Conservation (phyloP, 2,329 filamentous ascomycete species). For the Aspergillus neoniger region DNA sequence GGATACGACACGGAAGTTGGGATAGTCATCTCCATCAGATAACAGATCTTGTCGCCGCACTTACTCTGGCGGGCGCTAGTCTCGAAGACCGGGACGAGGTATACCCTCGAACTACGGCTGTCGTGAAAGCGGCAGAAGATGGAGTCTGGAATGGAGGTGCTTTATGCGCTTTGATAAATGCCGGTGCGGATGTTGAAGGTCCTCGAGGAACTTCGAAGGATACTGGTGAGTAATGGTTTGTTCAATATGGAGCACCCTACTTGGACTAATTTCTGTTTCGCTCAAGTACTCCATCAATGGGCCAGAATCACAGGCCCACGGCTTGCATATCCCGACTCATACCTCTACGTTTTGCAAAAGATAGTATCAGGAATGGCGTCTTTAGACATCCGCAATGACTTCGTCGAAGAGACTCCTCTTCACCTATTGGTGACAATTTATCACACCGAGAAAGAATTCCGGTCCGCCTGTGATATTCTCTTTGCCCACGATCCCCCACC, state of each 20-base stretch:
- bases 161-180: conserved; percentile 23
- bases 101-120: conserved; percentile 24
- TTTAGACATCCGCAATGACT: conserved; percentile 21
- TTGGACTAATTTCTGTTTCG: not conserved
- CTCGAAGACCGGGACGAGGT: conserved; percentile 19
- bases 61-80: conserved; percentile 11
- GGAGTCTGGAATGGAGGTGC: conserved; percentile 29
- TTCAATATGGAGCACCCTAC: rapidly evolving
- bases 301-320: conserved; percentile 22
- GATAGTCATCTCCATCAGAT: conserved; percentile 22
- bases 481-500: conserved; percentile 17
- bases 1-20: conserved; percentile 33
- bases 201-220: conserved; percentile 17
- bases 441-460: conserved; percentile 28
- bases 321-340: conserved; percentile 27
- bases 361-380: conserved; percentile 19
- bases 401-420: conserved; percentile 26
- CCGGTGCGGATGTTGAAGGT: conserved; percentile 23
- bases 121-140: conserved; percentile 24
- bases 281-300: conserved; percentile 28
- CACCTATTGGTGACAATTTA: conserved; percentile 25
- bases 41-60: conserved; percentile 10
- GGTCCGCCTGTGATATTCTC: conserved; percentile 25
- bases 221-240: conserved; percentile 7
- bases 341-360: conserved; percentile 20